These are phyloP conservation scores for Tricholoma sp. DNA, from an alignment of 768 basidiomycete species.

Conservation along the genomic window DNA sequence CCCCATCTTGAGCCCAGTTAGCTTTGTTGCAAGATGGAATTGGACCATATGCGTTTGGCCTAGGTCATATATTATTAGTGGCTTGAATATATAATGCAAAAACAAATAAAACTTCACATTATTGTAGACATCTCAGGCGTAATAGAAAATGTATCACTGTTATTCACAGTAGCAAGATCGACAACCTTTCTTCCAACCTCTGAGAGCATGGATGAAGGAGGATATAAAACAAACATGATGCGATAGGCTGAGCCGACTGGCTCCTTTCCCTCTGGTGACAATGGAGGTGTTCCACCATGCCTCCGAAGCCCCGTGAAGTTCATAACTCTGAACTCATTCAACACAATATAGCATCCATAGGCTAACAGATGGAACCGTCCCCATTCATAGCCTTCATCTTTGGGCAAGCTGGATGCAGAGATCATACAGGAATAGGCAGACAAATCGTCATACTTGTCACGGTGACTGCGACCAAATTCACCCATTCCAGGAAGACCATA, in stretches of 20 bases:
- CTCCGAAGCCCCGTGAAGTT: constrained; percentile 7
- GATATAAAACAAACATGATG: neutral
- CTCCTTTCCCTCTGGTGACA: neutral
- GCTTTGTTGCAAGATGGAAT: too few relatives aligned
- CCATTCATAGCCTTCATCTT: constrained; percentile 2
- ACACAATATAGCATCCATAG: constrained; percentile 7
- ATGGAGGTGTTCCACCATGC: constrained; percentile 13
- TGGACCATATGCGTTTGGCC: too few relatives aligned
- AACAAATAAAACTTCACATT: neutral
- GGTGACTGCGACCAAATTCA: constrained; percentile 9
- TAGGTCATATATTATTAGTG: too few relatives aligned
- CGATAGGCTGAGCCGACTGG: neutral
- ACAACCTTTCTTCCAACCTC: neutral
- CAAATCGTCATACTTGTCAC: constrained; percentile 5
- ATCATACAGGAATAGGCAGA: constrained; percentile 6
- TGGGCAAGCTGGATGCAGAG: constrained; percentile 1
- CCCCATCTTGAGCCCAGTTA: too few relatives aligned
- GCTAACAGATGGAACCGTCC: neutral
- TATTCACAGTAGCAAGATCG: neutral
- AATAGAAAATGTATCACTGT: neutral
- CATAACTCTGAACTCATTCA: neutral
- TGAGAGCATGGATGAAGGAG: neutral
- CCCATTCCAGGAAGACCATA: constrained; percentile 3
- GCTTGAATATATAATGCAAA: neutral
- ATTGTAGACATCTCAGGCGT: neutral